These are phyloP conservation scores for Vickermania spadyakhi DNA, from an alignment of 208 protist species.

Conservation along the genomic window DNA sequence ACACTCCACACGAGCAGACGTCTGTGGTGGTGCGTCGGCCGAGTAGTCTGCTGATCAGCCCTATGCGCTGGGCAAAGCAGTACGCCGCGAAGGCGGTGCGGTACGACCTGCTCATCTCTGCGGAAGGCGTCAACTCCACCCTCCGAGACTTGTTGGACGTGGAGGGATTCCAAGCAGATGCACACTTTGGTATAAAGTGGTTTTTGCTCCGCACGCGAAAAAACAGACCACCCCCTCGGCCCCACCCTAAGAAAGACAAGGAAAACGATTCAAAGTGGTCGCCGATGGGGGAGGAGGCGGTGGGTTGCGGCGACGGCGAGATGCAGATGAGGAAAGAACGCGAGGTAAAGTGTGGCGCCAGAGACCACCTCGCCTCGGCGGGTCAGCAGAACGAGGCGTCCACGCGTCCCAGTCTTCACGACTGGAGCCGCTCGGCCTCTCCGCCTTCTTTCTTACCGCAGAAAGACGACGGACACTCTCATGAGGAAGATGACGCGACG, in stretches of 20 bases:
- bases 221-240: no score
- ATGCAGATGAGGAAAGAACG: not conserved
- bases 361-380: not conserved
- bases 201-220: slow-evolving; percentile 37
- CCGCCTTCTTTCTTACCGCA: not conserved
- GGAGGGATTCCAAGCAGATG: slow-evolving; percentile 69
- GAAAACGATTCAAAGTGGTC: not conserved
- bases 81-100: slow-evolving; percentile 56
- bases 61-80: slow-evolving; percentile 58
- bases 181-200: slow-evolving; percentile 71
- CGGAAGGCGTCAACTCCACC: slow-evolving; percentile 72
- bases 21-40: slow-evolving; percentile 7
- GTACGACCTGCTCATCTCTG: slow-evolving; percentile 79
- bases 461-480: no score
- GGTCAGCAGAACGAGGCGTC: not conserved
- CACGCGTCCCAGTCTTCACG: not conserved
- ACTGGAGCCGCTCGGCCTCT: not conserved
- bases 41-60: slow-evolving; percentile 70
- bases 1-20: slow-evolving; percentile 2
- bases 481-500: not conserved
- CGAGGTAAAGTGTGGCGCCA: not conserved
- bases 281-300: not conserved
- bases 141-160: slow-evolving; percentile 77
- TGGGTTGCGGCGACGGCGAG: not conserved
- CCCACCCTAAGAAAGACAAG: not conserved